Percentiles rank a stretch among this genome's conserved stretches.
These are phyloP conservation scores for Podaxis sp. DNA, from an alignment of 768 basidiomycete species.

Conservation along the genomic window DNA sequence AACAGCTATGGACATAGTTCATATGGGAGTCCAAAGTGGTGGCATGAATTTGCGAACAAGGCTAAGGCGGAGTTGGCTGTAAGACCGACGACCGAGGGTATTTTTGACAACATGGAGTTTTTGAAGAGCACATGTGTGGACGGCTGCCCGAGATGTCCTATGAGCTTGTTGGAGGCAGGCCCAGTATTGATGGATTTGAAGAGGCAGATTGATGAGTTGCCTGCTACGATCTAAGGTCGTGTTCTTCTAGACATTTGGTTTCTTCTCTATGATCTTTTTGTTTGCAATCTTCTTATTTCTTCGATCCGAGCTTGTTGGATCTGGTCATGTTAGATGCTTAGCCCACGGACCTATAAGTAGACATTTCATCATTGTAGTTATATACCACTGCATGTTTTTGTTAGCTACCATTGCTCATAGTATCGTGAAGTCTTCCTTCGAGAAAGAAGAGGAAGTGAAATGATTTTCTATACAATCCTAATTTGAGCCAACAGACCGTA, in stretches of 20 bases:
- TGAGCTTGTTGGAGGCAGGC: conserved; percentile 64
- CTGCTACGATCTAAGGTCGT: conserved; percentile 28
- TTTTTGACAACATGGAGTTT: conserved; percentile 60
- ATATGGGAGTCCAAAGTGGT: conserved; percentile 66
- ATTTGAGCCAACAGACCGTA: conserved; percentile 9
- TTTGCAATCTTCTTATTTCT: background rate
- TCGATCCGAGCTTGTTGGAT: background rate
- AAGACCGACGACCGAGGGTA: conserved; percentile 56
- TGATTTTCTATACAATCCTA: background rate
- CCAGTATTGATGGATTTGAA: conserved; percentile 55
- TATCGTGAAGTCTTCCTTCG: background rate
- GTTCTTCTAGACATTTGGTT: background rate
- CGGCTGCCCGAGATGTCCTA: conserved; percentile 64
- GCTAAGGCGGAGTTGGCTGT: conserved; percentile 58
- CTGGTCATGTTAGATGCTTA: background rate
- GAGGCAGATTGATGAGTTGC: conserved; percentile 53
- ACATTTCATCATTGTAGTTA: conserved; percentile 4
- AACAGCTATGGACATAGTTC: conserved; percentile 48
- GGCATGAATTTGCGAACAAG: conserved; percentile 57
- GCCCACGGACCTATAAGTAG: conserved; percentile 4
- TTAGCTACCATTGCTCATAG: background rate
- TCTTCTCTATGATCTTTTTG: background rate
- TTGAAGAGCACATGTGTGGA: conserved; percentile 41
- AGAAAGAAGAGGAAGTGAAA: background rate
- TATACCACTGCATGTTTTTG: conserved; percentile 2